Conservation (phyloP, 768 basidiomycete genomes). For the Rubroboletus satanas region DNA sequence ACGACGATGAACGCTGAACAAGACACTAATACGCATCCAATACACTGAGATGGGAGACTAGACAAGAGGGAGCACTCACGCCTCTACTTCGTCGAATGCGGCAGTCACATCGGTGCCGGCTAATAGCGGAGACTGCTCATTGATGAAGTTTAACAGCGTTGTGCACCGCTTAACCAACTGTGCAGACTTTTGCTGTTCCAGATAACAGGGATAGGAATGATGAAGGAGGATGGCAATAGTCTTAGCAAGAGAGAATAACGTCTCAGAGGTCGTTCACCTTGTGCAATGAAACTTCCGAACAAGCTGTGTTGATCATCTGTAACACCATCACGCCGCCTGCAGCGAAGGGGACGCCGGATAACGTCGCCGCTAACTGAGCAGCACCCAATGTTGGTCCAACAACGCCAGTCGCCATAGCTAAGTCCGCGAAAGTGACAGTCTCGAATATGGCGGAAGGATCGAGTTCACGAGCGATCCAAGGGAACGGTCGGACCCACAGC, state of each 20-base stretch:
- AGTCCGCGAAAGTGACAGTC: not conserved
- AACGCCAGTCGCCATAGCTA: conserved; percentile 14
- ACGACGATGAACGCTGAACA: conserved; percentile 38
- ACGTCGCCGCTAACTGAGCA: conserved; percentile 42
- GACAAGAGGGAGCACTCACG: conserved; percentile 31
- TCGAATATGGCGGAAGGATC: not conserved
- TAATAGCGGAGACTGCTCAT: conserved; percentile 37
- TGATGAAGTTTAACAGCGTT: conserved; percentile 36
- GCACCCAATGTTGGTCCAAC: conserved; percentile 23
- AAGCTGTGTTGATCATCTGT: conserved; percentile 42
- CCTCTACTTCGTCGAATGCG: conserved; percentile 41
- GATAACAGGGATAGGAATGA: not conserved
- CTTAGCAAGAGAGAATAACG: not conserved
- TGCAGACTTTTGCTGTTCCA: conserved; percentile 38
- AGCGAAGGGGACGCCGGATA: conserved; percentile 45
- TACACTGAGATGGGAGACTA: not conserved
- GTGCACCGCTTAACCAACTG: conserved; percentile 43
- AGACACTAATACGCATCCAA: conserved; percentile 31
- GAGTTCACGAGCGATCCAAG: not conserved
- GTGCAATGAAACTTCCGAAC: conserved; percentile 44
- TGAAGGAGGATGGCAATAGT: not conserved
- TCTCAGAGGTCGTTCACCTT: conserved; percentile 37
- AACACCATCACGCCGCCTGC: conserved; percentile 41
- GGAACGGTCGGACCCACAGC: not conserved
- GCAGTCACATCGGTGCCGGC: conserved; percentile 39